Evolutionary conservation across 2,329 filamentous ascomycete species (phyloP).

Genomic region (Rhinocladiella similis): DNA sequence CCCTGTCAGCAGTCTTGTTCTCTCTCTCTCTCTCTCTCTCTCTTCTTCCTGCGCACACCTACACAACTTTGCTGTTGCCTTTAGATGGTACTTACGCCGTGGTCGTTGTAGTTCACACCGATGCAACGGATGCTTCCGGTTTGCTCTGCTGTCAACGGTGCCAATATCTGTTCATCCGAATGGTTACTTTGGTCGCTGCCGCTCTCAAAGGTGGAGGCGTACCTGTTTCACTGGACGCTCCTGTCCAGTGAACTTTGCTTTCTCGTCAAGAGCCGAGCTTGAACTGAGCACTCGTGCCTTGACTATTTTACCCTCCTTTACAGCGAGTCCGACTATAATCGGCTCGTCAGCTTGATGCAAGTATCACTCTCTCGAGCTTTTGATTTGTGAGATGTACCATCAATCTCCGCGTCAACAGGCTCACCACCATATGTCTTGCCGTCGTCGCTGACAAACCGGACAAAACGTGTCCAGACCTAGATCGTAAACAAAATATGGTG

Average conservation of each 20-base stretch:
- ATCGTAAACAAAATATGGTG: neutral
- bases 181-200: neutral
- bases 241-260: conserved; percentile 1
- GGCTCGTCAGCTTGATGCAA: neutral
- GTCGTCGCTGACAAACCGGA: conserved; percentile 2
- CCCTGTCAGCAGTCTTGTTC: neutral
- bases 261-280: conserved; percentile 1
- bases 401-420: conserved; percentile 2
- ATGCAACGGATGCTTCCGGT: conserved; percentile 45
- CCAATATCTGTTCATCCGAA: conserved; percentile 16
- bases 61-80: too few species aligned
- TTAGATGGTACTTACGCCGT: conserved; percentile 34
- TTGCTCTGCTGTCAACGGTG: conserved; percentile 37
- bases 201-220: neutral
- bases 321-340: conserved; percentile 1
- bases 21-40: neutral
- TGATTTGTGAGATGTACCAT: neutral
- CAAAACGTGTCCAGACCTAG: conserved; percentile 3
- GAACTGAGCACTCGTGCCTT: conserved; percentile 3
- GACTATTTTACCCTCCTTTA: neutral
- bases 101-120: conserved; percentile 47
- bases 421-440: conserved; percentile 1
- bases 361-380: neutral
- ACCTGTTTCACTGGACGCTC: neutral
- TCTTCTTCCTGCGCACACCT: too few species aligned